Base-by-base conservation (phyloP, 2,329 filamentous ascomycete genomes). In the Paraphaeosphaeria sporulosa region DNA sequence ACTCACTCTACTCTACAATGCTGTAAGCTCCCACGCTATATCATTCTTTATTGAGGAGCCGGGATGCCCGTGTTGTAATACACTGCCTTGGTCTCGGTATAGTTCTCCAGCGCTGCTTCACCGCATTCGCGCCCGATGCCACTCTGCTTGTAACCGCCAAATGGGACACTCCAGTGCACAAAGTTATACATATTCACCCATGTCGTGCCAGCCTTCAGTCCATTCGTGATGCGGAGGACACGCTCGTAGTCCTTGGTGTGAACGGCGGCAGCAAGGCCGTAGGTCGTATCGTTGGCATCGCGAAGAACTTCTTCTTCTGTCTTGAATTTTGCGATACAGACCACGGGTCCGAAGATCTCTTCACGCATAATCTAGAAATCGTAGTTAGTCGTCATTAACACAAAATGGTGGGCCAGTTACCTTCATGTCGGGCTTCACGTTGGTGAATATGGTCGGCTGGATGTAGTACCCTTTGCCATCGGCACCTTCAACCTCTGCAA, bases 311-410 rank as follows among this genome's bases (percentile, higher is more conserved):
- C 87, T 21, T 86, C 87, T 79, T 92, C 89, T 67, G 85, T 87
- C 83, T 89, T 87, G 81, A 94, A 94, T 89, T 90, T 69, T 27
- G 86, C 85, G 64, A 94, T 86, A 51, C 89, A 85, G 74, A 91
- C 89, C 40, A 94, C 91, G 7, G 92, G 92, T n/a, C 91, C 92
- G 75, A 95, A 95, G 61, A 92, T 92, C 76, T 95, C 92, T 74
- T 93, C 90, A 68, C 87, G 83, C 52, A 83, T 86, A 67, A 95
- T 48, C 34, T 38, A 17, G 9, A 38, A 9, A 17, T 38, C 5
- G 3, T 17, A 12, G 9, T 5, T 12, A 38, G 9, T 2, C 3
- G 3, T 38, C 15, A 17, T 38, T 4, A 4, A 38, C 5, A 7
- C 10, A 38, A 38, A 9, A 38, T 5, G 73, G 92, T 96, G 44